Evolutionary conservation across 2,329 filamentous ascomycete genomes (phyloP).

Genomic region (Zasmidium angulare): DNA sequence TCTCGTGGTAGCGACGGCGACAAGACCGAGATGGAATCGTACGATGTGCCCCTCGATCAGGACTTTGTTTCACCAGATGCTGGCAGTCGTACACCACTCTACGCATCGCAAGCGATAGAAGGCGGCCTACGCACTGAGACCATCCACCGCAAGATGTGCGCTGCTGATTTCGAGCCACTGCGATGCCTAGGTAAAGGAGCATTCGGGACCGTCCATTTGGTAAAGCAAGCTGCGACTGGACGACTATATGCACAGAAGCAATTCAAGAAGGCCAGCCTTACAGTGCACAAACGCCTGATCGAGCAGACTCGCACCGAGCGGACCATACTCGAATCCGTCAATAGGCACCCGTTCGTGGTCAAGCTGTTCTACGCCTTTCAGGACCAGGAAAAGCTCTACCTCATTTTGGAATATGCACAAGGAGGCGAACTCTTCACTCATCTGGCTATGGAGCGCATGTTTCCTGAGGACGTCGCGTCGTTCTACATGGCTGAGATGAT

Average conservation of each 20-base stretch:
- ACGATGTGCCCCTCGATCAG: slow-evolving; percentile 79
- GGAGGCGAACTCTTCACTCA: slow-evolving; percentile 98
- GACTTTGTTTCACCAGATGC: slow-evolving; percentile 74
- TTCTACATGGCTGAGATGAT: slow-evolving; percentile 99
- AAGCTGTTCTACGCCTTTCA: slow-evolving; percentile 99
- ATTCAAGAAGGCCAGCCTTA: slow-evolving; percentile 93
- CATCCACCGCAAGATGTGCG: slow-evolving; percentile 76
- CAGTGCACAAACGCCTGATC: slow-evolving; percentile 91
- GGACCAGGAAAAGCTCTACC: slow-evolving; percentile 93
- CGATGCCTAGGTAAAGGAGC: slow-evolving; percentile 94
- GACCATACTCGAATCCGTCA: slow-evolving; percentile 91
- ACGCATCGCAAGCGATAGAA: slow-evolving; percentile 46
- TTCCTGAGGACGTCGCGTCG: slow-evolving; percentile 80
- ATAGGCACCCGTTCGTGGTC: slow-evolving; percentile 94
- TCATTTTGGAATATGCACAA: slow-evolving; percentile 96
- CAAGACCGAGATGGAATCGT: slow-evolving; percentile 73
- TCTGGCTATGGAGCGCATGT: slow-evolving; percentile 90
- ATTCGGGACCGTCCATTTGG: slow-evolving; percentile 90
- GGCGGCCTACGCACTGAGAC: slow-evolving; percentile 55
- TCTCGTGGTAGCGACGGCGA: slow-evolving; percentile 63
- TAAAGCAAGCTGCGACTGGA: slow-evolving; percentile 84
- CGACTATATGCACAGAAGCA: slow-evolving; percentile 96
- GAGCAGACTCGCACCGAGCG: slow-evolving; percentile 98
- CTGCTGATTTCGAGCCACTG: slow-evolving; percentile 84
- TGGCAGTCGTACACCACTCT: slow-evolving; percentile 35